Conservation (phyloP, 2,329 filamentous ascomycete genomes). For the Aspergillus oerlinghausenensis region DNA sequence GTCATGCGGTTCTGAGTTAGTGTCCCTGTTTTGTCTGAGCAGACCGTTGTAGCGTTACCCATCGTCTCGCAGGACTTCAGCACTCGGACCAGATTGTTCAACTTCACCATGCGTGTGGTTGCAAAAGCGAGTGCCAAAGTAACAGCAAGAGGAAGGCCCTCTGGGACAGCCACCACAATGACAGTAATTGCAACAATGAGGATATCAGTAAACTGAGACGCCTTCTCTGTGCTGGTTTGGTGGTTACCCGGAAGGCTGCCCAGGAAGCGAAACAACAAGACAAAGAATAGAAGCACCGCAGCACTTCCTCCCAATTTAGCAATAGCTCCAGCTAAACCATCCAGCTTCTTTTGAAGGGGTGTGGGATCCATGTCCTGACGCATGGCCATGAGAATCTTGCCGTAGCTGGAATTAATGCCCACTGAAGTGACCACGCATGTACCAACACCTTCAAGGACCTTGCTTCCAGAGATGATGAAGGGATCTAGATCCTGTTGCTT, state of each 20-base stretch:
- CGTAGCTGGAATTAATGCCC: slow-evolving; percentile 67
- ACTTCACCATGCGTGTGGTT: slow-evolving; percentile 70
- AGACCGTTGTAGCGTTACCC: slow-evolving; percentile 75
- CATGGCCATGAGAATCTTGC: slow-evolving; percentile 72
- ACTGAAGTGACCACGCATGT: slow-evolving; percentile 71
- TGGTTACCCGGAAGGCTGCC: slow-evolving; percentile 57
- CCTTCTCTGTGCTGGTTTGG: slow-evolving; percentile 71
- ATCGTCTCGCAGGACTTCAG: slow-evolving; percentile 76
- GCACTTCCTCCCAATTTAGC: slow-evolving; percentile 42
- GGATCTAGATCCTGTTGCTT: slow-evolving; percentile 56
- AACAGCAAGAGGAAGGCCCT: slow-evolving; percentile 71
- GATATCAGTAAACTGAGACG: slow-evolving; percentile 60
- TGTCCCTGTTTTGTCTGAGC: slow-evolving; percentile 75
- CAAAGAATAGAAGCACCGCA: slow-evolving; percentile 76
- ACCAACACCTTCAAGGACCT: slow-evolving; percentile 72
- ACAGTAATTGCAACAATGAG: slow-evolving; percentile 76
- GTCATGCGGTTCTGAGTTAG: slow-evolving; percentile 75
- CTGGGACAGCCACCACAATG: slow-evolving; percentile 71
- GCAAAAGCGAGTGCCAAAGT: slow-evolving; percentile 73
- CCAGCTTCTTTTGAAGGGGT: slow-evolving; percentile 70
- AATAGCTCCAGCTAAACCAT: slow-evolving; percentile 57
- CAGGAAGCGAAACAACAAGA: slow-evolving; percentile 81
- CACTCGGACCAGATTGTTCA: slow-evolving; percentile 72
- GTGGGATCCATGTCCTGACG: slow-evolving; percentile 71
- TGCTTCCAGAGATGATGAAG: slow-evolving; percentile 75